These are phyloP conservation scores for Eremochloa ophiuroides DNA, from an alignment of 176 grass and related monocot species.

Conservation along the genomic window DNA sequence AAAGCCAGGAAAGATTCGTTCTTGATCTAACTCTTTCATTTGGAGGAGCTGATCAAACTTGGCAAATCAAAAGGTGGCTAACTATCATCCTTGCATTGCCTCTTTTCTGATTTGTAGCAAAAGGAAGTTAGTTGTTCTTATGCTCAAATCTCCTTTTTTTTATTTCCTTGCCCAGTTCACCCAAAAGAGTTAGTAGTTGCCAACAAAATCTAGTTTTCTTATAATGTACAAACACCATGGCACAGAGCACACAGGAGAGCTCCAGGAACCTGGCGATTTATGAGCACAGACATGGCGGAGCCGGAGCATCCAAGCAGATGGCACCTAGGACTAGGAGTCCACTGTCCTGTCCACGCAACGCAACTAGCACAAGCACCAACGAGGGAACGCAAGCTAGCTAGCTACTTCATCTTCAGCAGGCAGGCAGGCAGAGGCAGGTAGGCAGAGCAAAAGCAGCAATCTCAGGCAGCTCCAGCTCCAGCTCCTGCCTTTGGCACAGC, in stretches of 20 bases:
- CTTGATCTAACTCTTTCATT: background rate
- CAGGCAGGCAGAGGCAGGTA: background rate
- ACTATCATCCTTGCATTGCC: background rate
- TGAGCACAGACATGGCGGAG: conserved; percentile 3
- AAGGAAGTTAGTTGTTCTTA: background rate
- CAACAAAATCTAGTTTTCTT: conserved; percentile 8
- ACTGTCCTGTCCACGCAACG: background rate
- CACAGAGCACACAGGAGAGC: conserved; percentile 19
- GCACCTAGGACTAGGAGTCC: background rate
- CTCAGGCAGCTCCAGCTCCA: background rate
- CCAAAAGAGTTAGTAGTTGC: background rate
- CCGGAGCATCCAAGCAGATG: background rate
- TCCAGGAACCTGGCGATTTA: conserved; percentile 11
- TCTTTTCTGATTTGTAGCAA: conserved; percentile 3
- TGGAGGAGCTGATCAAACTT: background rate
- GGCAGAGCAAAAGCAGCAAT: background rate
- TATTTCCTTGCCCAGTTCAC: background rate
- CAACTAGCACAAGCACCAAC: background rate
- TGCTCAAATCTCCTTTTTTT: conserved; percentile 26
- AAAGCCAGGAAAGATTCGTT: conserved; percentile 2
- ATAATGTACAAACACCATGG: conserved; percentile 21
- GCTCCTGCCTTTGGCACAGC: background rate
- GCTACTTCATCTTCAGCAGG: background rate
- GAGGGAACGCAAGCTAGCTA: background rate
- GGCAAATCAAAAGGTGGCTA: no score